Evolutionary conservation across 2,329 filamentous ascomycete species (phyloP), one percentile per base, ranked within the genome.

Genomic region (Beauveria varroae): DNA sequence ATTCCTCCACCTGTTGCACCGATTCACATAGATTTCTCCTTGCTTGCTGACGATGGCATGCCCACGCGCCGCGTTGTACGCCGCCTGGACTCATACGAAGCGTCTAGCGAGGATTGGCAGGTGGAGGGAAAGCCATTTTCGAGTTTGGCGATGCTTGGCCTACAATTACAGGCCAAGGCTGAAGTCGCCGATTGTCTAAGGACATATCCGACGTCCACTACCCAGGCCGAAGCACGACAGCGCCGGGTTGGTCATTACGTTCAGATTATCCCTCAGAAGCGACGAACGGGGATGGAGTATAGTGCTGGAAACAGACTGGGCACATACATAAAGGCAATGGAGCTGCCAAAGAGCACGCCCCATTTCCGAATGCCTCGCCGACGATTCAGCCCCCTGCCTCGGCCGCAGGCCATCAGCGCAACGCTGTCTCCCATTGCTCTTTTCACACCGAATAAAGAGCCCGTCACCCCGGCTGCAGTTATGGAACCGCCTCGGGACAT

Each of bases 81-180:
- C 18, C 53, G 63, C n/a, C 61, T 64, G 5, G 37, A 63, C 22
- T 60, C 57, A 8, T 66, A 63, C 46, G 34, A 53, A 24, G 26
- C 59, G 5, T 24, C 61, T 18, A 37, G 46, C 18, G 55, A 55
- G 16, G 61, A 63, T 5, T 57, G 52, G 28, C 43, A 60, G 34
- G 30, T 63, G 12, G 16, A 12, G 30, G 63, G 64, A 26, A 52
- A 37, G 26, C 62, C 65, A 18, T 51, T 61, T 20, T 65, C 64
- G 2, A 56, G 52, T 26, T 57, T 65, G 30, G 65, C 65, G 41
- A 57, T 65, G 16, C 34, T 47, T 1, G 61, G 56, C 30, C 20
- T 57, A 1, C 50, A 64, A 3, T 67, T 74, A 65, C 54, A 63
- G 14, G 72, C 73, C 1, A 72, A 72, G 54, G 71, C 71, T 8